phyloP scores from a whole-genome alignment of 2,329 filamentous ascomycete genomes.

The Penicillium paneum region DNA sequence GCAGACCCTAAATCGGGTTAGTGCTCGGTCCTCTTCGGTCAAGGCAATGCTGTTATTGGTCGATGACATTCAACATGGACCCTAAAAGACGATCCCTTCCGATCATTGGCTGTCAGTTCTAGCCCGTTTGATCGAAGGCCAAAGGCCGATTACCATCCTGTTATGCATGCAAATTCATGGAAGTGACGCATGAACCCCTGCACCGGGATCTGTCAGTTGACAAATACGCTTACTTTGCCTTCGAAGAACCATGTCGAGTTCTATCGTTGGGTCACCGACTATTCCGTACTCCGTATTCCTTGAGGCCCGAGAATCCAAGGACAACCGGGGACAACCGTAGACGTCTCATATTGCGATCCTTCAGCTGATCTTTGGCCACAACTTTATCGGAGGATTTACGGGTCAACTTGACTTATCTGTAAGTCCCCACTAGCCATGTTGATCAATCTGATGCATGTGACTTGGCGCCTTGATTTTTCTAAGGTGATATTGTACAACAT shows the following conservation, averaged over 20 bases:
- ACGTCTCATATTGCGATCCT: background rate
- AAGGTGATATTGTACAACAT: background rate
- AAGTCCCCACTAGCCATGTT: conserved; percentile 10
- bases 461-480: conserved; percentile 17
- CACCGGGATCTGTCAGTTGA: background rate
- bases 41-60: conserved; percentile 1
- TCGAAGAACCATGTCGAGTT: background rate
- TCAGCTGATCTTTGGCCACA: background rate
- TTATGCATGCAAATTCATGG: conserved; percentile 15
- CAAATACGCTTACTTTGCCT: background rate
- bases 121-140: background rate
- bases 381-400: conserved; percentile 19
- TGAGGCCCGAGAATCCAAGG: background rate
- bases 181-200: conserved; percentile 16
- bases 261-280: background rate
- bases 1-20: conserved; percentile 10
- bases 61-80: background rate
- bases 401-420: conserved; percentile 14
- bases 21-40: conserved; percentile 15
- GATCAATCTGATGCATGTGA: conserved; percentile 26
- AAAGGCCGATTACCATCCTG: background rate
- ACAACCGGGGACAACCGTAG: background rate
- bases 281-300: too few relatives aligned
- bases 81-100: background rate
- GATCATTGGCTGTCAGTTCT: conserved; percentile 17